Evolutionary conservation across 805 yeast genomes (phyloP), one percentile per base, ranked within the genome.

Genomic region (Myxozyma mucilagina): DNA sequence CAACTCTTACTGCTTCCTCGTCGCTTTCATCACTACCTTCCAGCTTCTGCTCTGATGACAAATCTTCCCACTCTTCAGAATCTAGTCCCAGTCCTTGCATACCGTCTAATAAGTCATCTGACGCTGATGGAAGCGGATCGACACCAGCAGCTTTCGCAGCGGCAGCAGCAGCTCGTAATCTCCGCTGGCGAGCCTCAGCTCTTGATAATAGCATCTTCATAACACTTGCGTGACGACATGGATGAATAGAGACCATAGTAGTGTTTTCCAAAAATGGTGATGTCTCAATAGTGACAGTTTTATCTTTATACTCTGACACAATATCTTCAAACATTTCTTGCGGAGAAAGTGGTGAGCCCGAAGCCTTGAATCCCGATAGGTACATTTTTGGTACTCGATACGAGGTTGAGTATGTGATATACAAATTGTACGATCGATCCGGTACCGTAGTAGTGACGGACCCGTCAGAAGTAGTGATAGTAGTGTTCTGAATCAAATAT

Each of bases 381-480:
- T 91, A 94, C 82, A 96, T 80, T 77, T 94, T 91, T 34, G 99
- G 99, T 4, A 94, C 99, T 47, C 98, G 81, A 72, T 94, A 94
- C 0, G 97, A 88, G 0, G 99, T 93, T 10, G 97, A 90, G 74
- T 94, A 94, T 2, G 96, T 84, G 69, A 94, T 91, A 77, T 87
- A 94, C 53, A 94, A 77, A 74, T 94, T 97, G 73, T 93, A 94
- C 64, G 84, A 84, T 66, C 97, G 79, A 41, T 68, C 64, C 3
- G 73, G 70, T 10, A 68, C 39, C 14, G 66, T 45, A 11, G 64
- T 50, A 59, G 66, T 55, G 24, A 64, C 31, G 18, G 63, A 43
- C 65, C 65, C 68, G 47, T 57, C 68, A 20, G 51, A 10, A 20
- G 20, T 38, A 8, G 53, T 20, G 11, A 47, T 38, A 1, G 53